Evolutionary conservation across 169 alveolate species (phyloP).

Genomic region (Perkinsus olseni): DNA sequence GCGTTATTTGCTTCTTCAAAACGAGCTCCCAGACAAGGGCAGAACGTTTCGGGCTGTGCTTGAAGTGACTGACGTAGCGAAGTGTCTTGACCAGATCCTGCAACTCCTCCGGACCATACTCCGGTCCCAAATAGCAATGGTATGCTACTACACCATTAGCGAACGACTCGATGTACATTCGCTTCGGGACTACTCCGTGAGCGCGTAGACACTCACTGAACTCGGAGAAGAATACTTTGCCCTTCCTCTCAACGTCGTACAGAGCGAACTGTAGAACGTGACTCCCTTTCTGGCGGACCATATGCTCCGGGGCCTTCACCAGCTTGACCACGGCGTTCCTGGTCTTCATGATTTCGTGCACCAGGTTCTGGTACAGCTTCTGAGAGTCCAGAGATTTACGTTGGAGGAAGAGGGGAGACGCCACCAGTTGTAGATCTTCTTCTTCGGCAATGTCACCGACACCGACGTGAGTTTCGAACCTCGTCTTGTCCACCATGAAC

Average conservation of each 20-base stretch:
- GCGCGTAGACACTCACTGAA: conserved; percentile 8
- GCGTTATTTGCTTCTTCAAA: not conserved
- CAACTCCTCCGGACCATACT: not conserved
- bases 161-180: conserved; percentile 20
- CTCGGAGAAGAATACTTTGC: conserved; percentile 2
- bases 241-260: not conserved
- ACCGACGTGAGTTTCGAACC: not conserved
- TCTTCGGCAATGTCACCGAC: not conserved
- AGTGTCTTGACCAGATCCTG: not conserved
- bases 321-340: not conserved
- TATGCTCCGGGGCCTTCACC: not conserved
- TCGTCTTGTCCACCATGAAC: not conserved
- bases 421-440: conserved; percentile 3
- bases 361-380: conserved; percentile 11
- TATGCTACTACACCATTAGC: conserved; percentile 24
- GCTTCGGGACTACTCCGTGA: conserved; percentile 8
- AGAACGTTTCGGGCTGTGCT: conserved; percentile 11
- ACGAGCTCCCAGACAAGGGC: conserved; percentile 12
- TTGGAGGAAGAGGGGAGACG: conserved; percentile 1
- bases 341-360: conserved; percentile 6
- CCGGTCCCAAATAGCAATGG: conserved; percentile 12
- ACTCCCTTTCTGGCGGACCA: not conserved
- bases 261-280: not conserved
- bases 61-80: conserved; percentile 10
- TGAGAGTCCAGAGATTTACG: not conserved